Base-by-base conservation (phyloP, 148 eudicot genomes). In the Fagopyrum homotropicum region DNA sequence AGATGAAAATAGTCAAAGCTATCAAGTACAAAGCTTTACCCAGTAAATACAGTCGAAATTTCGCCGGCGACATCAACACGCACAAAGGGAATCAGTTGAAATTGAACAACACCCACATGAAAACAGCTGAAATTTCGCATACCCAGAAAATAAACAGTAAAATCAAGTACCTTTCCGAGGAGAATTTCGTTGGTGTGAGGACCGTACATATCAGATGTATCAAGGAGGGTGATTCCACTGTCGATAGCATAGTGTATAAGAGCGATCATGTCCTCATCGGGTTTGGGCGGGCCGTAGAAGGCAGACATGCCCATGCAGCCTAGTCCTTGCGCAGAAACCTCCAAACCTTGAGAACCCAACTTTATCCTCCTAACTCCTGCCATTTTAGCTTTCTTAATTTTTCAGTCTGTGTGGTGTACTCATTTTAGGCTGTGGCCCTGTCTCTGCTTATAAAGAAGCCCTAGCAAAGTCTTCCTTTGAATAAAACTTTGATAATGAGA, bases 151-250 rank as follows among this genome's bases (percentile, higher is more conserved):
- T 4, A 15, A 30, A 10, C 7, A 17, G 15, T 11, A 19, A 14
- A 43, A 45, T 9, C 7, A 40, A 9, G 63, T 69, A 81, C 83
- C 80, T 81, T 81, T 59, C 68, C 83, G 35, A 81, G 35, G 17
- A 82, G 84, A 60, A 82, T 72, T 73, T 82, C 84, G 9, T 76
- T 82, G 72, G 84, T 79, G 66, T 45, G 52, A 40, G 84, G 84
- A 7, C 84, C 84, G 15, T 82, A 82, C 22, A 73, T 30, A 52
- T 82, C 84, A 46, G 84, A 78, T 45, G 84, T 82, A 72, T 82
- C 84, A 44, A 82, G 77, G 14, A 75, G 59, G 46, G 84, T 79
- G 75, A 82, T 16, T 4, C 84, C 84, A 51, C 51, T 49, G 2
- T 68, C 16, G 46, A 82, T 75, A 48, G 84, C 84, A 54, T 66